These are phyloP conservation scores for Paramecium bursaria DNA, from an alignment of 73 alveolate species.

Conservation along the genomic window DNA sequence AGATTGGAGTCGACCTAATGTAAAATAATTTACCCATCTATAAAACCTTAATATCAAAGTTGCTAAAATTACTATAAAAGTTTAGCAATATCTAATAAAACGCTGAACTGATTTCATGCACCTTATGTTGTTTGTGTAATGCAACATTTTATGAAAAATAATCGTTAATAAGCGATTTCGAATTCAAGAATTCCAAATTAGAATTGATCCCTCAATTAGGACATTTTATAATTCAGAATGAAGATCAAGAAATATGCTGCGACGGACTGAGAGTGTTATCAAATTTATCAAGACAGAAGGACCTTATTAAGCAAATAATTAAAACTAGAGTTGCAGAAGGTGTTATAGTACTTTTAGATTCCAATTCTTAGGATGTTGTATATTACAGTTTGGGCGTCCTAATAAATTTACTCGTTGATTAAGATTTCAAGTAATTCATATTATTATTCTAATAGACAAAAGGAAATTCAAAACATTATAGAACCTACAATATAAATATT, in stretches of 20 bases:
- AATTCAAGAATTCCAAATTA: slow-evolving; percentile 45
- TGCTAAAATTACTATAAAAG: slow-evolving; percentile 38
- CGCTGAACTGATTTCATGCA: slow-evolving; percentile 56
- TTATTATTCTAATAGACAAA: neutral
- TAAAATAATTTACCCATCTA: slow-evolving; percentile 39
- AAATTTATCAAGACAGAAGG: slow-evolving; percentile 64
- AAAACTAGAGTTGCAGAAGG: slow-evolving; percentile 65
- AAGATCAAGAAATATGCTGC: slow-evolving; percentile 67
- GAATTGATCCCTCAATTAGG: slow-evolving; percentile 57
- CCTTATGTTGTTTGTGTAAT: slow-evolving; percentile 67
- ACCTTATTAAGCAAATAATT: slow-evolving; percentile 53
- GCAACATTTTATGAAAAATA: slow-evolving; percentile 67
- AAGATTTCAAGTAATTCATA: slow-evolving; percentile 54
- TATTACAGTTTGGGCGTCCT: slow-evolving; percentile 61
- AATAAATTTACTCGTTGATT: slow-evolving; percentile 22
- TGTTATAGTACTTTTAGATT: slow-evolving; percentile 59
- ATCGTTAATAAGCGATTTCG: slow-evolving; percentile 61
- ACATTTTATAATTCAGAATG: slow-evolving; percentile 57
- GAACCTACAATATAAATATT: slow-evolving; percentile 49
- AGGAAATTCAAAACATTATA: slow-evolving; percentile 31
- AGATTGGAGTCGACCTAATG: slow-evolving; percentile 58
- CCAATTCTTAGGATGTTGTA: slow-evolving; percentile 67
- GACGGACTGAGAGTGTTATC: slow-evolving; percentile 66
- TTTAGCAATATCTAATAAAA: slow-evolving; percentile 12
- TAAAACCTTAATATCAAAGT: slow-evolving; percentile 33